Evolutionary conservation across 1,284 basidiomycete species (phyloP), one percentile per base, ranked within the genome.

Genomic region (Sporisorium exsertum): DNA sequence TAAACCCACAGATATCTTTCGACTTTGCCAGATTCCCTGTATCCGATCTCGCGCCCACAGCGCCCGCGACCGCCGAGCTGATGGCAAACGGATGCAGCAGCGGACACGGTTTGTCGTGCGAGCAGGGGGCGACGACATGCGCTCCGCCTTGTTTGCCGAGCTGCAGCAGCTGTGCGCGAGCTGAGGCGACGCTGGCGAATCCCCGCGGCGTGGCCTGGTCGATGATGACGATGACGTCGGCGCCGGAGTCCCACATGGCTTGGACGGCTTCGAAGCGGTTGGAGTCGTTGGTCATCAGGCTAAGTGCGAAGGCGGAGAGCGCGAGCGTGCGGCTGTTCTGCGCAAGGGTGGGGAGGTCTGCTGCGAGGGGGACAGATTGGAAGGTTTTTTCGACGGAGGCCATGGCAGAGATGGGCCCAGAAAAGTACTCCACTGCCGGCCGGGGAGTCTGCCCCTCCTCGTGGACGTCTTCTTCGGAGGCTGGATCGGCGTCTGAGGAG

Each of bases 221-320:
- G 67, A 98, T 91, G 45, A 99, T 87, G 59, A 97, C 83, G 20
- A 84, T 70, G 12, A 81, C 81, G 24, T 81, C 68, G 35, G 94
- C 94, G 33, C 92, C 93, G 75, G 92, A 94, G 54, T 93, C 89
- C 94, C 94, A 97, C 89, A 96, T 92, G 78, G 93, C 90, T 78
- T 91, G 90, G 8, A 95, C 88, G 47, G 94, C 85, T 5, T 88
- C 87, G 85, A 91, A 91, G 53, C 92, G 90, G 6, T 90, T 89
- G 9, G 89, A 78, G 46, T 90, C 86, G 12, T 88, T 91, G 2
- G 90, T 87, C 16, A 95, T 87, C 8, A 92, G 90, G 16, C 92
- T 91, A 0, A 99, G 88, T 79, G 91, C 88, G 86, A 96, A 98
- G 0, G 95, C 92, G 22, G 93, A 94, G 35, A 99, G 84, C 0